Conservation (phyloP, 106 monocot species). For the Agapanthus africanus region DNA sequence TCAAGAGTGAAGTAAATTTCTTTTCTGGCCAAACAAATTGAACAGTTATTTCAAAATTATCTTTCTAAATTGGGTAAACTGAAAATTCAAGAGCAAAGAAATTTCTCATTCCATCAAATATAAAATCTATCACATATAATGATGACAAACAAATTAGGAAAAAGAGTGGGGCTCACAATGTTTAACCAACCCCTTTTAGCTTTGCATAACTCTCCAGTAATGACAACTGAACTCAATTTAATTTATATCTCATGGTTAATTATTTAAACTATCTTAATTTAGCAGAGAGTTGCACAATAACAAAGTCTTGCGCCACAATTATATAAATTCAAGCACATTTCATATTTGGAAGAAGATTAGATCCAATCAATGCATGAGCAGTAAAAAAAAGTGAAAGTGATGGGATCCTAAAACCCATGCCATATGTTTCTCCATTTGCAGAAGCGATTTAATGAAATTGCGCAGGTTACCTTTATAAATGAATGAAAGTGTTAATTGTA, state of each 20-base stretch:
- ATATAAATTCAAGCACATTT: not conserved
- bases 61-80: not conserved
- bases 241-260: not conserved
- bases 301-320: not conserved
- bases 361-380: not conserved
- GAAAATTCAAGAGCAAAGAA: not conserved
- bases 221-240: not conserved
- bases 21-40: no score
- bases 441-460: no score
- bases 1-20: no score
- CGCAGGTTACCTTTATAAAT: no score
- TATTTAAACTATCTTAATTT: not conserved
- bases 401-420: not conserved
- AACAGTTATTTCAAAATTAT: not conserved
- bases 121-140: constrained; percentile 5
- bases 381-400: not conserved
- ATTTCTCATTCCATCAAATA: not conserved
- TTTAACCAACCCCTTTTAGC: not conserved
- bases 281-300: not conserved
- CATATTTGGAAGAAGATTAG: not conserved
- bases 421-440: no score
- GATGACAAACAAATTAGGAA: not conserved
- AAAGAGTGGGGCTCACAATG: not conserved
- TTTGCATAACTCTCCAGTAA: not conserved
- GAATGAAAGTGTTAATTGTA: no score